Evolutionary conservation across 495 filamentous ascomycete species (phyloP).

Genomic region (Penicillium flavigenum): DNA sequence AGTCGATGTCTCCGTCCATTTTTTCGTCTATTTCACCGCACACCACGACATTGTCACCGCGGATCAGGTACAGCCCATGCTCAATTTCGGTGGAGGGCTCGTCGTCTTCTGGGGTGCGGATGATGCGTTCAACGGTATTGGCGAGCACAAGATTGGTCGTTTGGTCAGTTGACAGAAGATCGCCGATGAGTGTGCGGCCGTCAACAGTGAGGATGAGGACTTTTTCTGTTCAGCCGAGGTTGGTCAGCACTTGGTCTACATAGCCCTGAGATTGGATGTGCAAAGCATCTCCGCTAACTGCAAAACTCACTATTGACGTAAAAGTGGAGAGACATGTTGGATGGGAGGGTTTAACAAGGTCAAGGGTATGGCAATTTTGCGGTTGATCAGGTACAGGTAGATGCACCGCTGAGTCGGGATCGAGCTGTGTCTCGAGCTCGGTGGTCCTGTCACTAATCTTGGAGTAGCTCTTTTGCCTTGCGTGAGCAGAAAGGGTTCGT

Average conservation of each 20-base stretch:
- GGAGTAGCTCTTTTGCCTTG: neutral
- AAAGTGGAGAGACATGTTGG: constrained; percentile 61
- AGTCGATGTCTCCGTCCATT: constrained; percentile 84
- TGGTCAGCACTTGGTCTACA: constrained; percentile 28
- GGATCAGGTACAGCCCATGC: constrained; percentile 86
- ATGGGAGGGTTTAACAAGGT: neutral
- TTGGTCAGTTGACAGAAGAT: constrained; percentile 83
- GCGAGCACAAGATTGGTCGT: constrained; percentile 88
- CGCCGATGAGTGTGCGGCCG: constrained; percentile 83
- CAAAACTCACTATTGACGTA: constrained; percentile 63
- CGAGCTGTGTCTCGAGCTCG: neutral
- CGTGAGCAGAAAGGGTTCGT: neutral
- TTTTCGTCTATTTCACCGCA: constrained; percentile 88
- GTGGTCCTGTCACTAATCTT: neutral
- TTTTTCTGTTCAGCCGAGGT: constrained; percentile 59
- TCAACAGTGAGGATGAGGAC: constrained; percentile 90
- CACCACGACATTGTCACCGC: constrained; percentile 92
- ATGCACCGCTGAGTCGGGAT: constrained; percentile 9
- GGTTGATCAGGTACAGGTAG: constrained; percentile 3
- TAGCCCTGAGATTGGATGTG: neutral
- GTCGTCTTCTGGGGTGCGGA: constrained; percentile 75
- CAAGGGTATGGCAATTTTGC: neutral
- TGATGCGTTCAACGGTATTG: constrained; percentile 84
- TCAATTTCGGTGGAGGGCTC: constrained; percentile 78
- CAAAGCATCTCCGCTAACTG: neutral